Evolutionary conservation across 129 eudicot genomes (phyloP), one percentile per base, ranked within the genome.

Genomic region (Flaveria bidentis): DNA sequence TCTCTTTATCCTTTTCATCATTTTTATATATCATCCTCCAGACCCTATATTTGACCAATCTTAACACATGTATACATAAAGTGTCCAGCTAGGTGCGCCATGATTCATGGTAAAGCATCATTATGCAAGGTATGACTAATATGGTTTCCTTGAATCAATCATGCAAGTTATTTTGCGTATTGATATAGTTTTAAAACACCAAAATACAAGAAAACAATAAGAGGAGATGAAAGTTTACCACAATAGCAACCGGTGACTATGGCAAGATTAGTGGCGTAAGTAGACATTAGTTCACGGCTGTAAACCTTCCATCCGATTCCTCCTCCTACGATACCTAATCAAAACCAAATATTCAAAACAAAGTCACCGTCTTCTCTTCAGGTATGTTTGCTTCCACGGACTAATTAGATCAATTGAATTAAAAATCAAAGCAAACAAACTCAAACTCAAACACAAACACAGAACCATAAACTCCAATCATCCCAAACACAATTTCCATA

Each of bases 181-280:
- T 6, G 6, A 55, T 61, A 69, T 39, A n/a, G 17, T 41, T 28
- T 33, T 61, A 67, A 53, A 47, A 58, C 17, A 26, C 25, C 11
- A 14, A 6, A 23, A 28, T 33, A 25, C 17, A 13, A 47, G 36
- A 71, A 39, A 46, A 22, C 51, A 30, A 82, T 26, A 69, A 17
- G 23, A 62, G 68, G 18, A 60, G 58, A 51, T 61, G 50, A 46
- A 55, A 60, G 46, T 62, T 81, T 84, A 93, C 98, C 98, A 78
- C 98, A 93, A 67, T 93, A 93, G 79, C 92, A 93, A 39, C 97
- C 93, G 9, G 90, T 82, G 64, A 93, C 91, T 15, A 93, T 88
- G 50, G 98, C 97, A 18, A 90, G 85, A 84, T 93, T 90, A 46
- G 97, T 75, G 4, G 98, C 97, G 65, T 90, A 92, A 81, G 91